Evolutionary conservation across 768 basidiomycete species (phyloP).

Genomic region (Hygrophorus russula): DNA sequence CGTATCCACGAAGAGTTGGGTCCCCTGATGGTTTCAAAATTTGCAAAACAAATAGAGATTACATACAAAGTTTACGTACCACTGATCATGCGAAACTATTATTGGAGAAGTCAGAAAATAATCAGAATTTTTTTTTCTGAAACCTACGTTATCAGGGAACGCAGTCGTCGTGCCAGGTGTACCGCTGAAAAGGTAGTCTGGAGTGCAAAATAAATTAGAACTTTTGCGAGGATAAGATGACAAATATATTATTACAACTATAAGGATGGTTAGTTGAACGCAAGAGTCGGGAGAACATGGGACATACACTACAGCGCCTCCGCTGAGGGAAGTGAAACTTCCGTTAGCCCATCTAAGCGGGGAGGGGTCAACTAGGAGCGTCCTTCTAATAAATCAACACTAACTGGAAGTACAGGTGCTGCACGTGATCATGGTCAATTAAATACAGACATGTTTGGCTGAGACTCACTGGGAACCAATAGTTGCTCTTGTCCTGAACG

Average conservation of each 20-base stretch:
- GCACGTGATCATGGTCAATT: background rate
- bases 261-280: no score
- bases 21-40: conserved; percentile 17
- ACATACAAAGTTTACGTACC: conserved; percentile 20
- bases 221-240: no score
- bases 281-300: background rate
- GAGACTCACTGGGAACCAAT: conserved; percentile 38
- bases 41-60: background rate
- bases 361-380: background rate
- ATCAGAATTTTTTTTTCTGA: background rate
- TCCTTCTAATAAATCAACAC: conserved; percentile 6
- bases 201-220: background rate
- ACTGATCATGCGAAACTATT: conserved; percentile 41
- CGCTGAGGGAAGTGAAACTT: conserved; percentile 30
- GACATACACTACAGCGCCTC: conserved; percentile 34
- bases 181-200: conserved; percentile 41
- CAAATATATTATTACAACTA: no score
- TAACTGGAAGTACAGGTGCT: conserved; percentile 43
- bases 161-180: conserved; percentile 35
- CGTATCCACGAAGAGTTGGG: conserved; percentile 34
- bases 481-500: conserved; percentile 39
- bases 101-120: conserved; percentile 3
- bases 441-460: background rate
- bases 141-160: conserved; percentile 42
- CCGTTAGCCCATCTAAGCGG: conserved; percentile 32